Evolutionary conservation across 768 basidiomycete genomes (phyloP), one percentile per base, ranked within the genome.

Genomic region (Xerocomellus dryophilus): DNA sequence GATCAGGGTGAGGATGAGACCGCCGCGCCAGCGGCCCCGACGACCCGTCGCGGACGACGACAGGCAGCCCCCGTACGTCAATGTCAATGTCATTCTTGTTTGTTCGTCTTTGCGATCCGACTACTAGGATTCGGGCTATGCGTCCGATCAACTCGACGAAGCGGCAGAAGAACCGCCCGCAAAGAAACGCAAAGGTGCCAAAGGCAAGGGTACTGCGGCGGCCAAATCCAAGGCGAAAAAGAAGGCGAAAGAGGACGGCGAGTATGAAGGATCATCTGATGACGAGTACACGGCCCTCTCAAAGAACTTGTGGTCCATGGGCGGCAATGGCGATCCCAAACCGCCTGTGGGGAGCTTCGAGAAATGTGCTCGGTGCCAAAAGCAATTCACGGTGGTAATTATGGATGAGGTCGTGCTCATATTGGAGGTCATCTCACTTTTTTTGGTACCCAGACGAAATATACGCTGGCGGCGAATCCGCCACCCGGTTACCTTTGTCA

Each of bases 341-440:
- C 90, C 88, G 1, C 75, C 86, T 4, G 76, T 86, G 5, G 96
- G 96, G 1, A 84, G 83, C 58, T 88, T 95, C 51, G 85, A 85
- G 59, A 74, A 78, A 7, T 99, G 97, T 65, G 90, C 84, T 2
- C 79, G 80, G 50, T 99, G 96, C 68, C 77, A 79, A 47, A 86
- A 88, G 54, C 83, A 86, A 60, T 97, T 96, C 66, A 92, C 91
- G 15, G 89, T 95, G 65, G 96, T 97, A 69, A 53, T 85, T 79
- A 15, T 27, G 7, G 29, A 29, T 32, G 34, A 11, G 47, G 32
- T 53, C 7, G 7, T 46, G n/a, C 36, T 34, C 7, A 10, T 20
- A 14, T 38, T 12, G 36, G 34, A 39, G 21, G 51, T 40, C n/a
- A 18, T 12, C 34, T 59, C 8, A 51, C 20, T 1, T 29, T 35